Evolutionary conservation across 1,284 basidiomycete genomes (phyloP).

Genomic region (Sporisorium scitamineum): DNA sequence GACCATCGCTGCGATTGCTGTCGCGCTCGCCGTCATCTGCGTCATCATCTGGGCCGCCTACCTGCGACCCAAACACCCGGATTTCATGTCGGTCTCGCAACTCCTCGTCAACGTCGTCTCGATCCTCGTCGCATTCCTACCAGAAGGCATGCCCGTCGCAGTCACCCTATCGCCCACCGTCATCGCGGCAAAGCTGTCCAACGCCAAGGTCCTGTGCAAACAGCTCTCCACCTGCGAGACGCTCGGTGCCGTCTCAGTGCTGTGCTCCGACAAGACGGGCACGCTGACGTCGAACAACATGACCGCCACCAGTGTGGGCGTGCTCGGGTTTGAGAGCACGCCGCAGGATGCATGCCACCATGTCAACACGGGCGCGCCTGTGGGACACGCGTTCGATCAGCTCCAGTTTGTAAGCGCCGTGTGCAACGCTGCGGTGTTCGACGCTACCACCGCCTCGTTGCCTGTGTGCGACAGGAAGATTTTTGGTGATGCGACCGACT

Average conservation of each 20-base stretch:
- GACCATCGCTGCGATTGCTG: conserved; percentile 72
- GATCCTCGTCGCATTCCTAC: conserved; percentile 78
- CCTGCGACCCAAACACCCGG: conserved; percentile 73
- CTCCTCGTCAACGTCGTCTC: conserved; percentile 74
- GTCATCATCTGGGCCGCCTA: conserved; percentile 74
- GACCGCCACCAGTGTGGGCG: conserved; percentile 70
- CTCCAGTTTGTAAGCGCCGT: conserved; percentile 72
- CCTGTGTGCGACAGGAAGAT: conserved; percentile 67
- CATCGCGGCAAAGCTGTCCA: conserved; percentile 79
- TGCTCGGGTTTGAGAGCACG: conserved; percentile 65
- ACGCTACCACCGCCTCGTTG: conserved; percentile 59
- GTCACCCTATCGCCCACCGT: conserved; percentile 79
- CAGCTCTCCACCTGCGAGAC: conserved; percentile 78
- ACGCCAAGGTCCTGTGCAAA: conserved; percentile 77
- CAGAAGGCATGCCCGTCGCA: conserved; percentile 77
- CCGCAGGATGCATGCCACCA: conserved; percentile 42
- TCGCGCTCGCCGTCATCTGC: conserved; percentile 71
- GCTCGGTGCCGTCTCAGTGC: conserved; percentile 75
- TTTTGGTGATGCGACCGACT: conserved; percentile 77
- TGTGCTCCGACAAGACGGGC: conserved; percentile 81
- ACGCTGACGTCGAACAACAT: conserved; percentile 76
- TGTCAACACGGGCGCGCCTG: conserved; percentile 36
- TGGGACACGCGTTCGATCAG: conserved; percentile 39
- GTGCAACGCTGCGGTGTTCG: conserved; percentile 77
- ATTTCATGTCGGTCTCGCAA: conserved; percentile 75